Evolutionary conservation across 139 green algal species (phyloP).

Genomic region (Volvox africanus): DNA sequence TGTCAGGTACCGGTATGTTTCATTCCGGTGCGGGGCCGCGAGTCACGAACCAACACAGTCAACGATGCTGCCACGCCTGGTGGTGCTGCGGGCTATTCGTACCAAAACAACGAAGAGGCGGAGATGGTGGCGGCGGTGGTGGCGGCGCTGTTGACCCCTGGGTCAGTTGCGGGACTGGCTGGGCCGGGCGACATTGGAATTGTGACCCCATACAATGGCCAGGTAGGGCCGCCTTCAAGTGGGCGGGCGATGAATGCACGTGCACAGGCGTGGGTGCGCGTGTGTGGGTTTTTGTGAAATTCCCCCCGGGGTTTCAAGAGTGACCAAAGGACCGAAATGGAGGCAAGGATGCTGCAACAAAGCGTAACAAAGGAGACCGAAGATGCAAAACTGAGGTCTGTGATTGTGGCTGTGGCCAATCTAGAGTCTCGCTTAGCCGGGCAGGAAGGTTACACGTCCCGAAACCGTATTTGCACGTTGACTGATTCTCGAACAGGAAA

Average conservation of each 20-base stretch:
- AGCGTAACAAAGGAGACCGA: no score
- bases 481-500: no score
- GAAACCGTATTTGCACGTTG: no score
- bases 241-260: no score
- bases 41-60: conserved; percentile 15
- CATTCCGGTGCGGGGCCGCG: conserved; percentile 10
- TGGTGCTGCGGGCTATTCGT: conserved; percentile 50
- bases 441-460: no score
- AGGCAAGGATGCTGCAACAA: no score
- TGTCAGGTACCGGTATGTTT: conserved; percentile 45
- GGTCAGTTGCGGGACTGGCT: not conserved
- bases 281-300: not conserved
- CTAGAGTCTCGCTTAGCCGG: no score
- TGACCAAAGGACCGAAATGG: no score
- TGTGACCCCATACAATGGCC: conserved; percentile 78
- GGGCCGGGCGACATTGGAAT: conserved; percentile 66
- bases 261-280: no score
- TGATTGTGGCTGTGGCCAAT: no score
- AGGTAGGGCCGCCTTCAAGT: conserved; percentile 43
- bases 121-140: conserved; percentile 45
- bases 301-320: not conserved
- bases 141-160: conserved; percentile 45
- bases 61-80: conserved; percentile 6
- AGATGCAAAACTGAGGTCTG: no score
- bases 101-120: conserved; percentile 65